These are phyloP conservation scores for Scheffersomyces coipomensis DNA, from an alignment of 805 yeast genomes.

Conservation along the genomic window DNA sequence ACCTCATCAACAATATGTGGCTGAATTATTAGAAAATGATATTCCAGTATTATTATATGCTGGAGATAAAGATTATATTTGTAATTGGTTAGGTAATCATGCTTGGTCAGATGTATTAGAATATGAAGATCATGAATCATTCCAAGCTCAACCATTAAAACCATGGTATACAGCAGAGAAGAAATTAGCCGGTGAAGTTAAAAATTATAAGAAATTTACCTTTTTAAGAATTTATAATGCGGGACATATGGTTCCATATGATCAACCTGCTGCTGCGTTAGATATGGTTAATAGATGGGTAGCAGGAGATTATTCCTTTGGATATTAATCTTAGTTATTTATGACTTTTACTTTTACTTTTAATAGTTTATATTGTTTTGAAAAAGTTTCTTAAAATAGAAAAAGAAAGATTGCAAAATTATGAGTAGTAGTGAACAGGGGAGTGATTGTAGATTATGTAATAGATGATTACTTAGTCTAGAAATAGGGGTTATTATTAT, in stretches of 20 bases:
- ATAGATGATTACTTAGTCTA: no score
- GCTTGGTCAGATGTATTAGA: constrained; percentile 38
- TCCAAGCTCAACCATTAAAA: constrained; percentile 20
- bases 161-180: constrained; percentile 34
- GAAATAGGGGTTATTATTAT: no score
- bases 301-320: constrained; percentile 53
- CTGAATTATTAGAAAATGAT: constrained; percentile 36
- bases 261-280: constrained; percentile 76
- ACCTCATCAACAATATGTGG: constrained; percentile 67
- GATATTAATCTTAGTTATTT: constrained; percentile 1
- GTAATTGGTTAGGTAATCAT: constrained; percentile 46
- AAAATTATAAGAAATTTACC: constrained; percentile 69
- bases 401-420: no score
- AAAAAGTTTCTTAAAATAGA: no score
- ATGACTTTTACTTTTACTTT: neutral
- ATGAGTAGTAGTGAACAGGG: no score
- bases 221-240: constrained; percentile 84
- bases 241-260: constrained; percentile 95
- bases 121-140: constrained; percentile 19
- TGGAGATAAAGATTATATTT: constrained; percentile 45
- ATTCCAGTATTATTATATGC: constrained; percentile 43
- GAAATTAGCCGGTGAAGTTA: constrained; percentile 68
- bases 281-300: constrained; percentile 89
- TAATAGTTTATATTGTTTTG: no score
- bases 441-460: no score